Evolutionary conservation across 75 land plant species (phyloP).

Genomic region (Sequoia sempervirens): DNA sequence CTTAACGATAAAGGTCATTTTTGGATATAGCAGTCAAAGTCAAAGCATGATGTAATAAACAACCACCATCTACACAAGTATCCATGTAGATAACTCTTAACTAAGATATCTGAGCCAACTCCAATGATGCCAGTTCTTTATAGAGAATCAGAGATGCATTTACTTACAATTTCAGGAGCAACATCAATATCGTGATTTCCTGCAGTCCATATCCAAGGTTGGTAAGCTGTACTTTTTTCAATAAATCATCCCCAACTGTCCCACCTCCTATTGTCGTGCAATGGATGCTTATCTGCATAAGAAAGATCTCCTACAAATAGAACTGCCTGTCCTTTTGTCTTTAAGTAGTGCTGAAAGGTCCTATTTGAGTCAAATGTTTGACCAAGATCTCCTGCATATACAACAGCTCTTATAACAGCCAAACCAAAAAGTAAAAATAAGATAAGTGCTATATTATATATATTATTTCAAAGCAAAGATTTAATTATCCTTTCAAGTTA

Average conservation of each 20-base stretch:
- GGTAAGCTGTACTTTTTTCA: conserved; percentile 48
- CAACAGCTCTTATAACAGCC: not conserved
- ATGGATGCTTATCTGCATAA: conserved; percentile 13
- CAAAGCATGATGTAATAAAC: too few species aligned
- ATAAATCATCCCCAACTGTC: conserved; percentile 54
- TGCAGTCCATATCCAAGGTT: conserved; percentile 59
- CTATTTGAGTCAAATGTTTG: conserved; percentile 40
- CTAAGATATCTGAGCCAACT: not conserved
- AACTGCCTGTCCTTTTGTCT: conserved; percentile 32
- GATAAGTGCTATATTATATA: not conserved
- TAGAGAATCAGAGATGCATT: not conserved
- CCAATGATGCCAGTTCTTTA: not conserved
- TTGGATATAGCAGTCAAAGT: too few species aligned
- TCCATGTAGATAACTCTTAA: not conserved
- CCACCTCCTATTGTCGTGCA: conserved; percentile 54
- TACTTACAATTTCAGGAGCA: conserved; percentile 38
- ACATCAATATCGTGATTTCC: conserved; percentile 54
- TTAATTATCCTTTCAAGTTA: not conserved
- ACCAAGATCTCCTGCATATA: conserved; percentile 47
- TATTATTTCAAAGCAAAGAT: not conserved
- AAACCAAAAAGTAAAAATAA: not conserved
- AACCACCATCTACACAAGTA: too few species aligned
- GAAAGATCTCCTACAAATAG: conserved; percentile 49
- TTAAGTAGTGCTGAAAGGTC: conserved; percentile 41
- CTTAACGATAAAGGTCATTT: too few species aligned